Evolutionary conservation across 2,329 filamentous ascomycete species (phyloP).

Genomic region (Myotisia sp.): DNA sequence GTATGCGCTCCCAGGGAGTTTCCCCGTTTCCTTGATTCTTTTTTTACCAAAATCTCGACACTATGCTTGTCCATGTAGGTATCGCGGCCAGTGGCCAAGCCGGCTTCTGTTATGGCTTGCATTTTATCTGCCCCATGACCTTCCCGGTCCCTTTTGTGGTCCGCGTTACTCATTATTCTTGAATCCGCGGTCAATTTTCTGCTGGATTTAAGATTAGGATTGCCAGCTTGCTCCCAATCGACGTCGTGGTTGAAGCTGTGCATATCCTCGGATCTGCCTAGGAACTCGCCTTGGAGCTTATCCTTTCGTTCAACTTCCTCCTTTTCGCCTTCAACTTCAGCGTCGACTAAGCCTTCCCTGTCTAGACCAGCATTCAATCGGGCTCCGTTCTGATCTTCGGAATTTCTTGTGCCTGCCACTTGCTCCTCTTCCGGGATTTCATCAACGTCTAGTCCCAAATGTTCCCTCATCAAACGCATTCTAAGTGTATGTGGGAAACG

Average conservation of each 20-base stretch:
- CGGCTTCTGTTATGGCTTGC: conserved; percentile 48
- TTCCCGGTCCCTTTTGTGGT: conserved; percentile 60
- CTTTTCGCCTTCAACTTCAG: conserved; percentile 27
- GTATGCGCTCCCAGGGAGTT: not conserved
- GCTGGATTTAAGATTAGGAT: conserved; percentile 41
- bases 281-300: conserved; percentile 41
- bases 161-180: conserved; percentile 45
- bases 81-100: conserved; percentile 52
- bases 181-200: conserved; percentile 44
- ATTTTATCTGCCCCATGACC: conserved; percentile 67
- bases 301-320: conserved; percentile 31
- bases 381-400: not conserved
- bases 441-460: conserved; percentile 70
- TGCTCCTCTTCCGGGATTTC: conserved; percentile 65
- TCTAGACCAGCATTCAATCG: not conserved
- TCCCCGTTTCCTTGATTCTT: not conserved
- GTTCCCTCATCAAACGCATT: conserved; percentile 78
- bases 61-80: conserved; percentile 50
- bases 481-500: conserved; percentile 68
- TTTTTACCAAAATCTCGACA: conserved; percentile 56
- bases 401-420: conserved; percentile 4
- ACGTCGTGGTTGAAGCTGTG: conserved; percentile 66
- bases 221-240: conserved; percentile 45
- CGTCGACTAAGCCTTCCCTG: conserved; percentile 14
- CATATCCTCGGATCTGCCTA: conserved; percentile 41